These are phyloP conservation scores for Pholiota conissans DNA, from an alignment of 768 basidiomycete genomes.

Conservation along the genomic window DNA sequence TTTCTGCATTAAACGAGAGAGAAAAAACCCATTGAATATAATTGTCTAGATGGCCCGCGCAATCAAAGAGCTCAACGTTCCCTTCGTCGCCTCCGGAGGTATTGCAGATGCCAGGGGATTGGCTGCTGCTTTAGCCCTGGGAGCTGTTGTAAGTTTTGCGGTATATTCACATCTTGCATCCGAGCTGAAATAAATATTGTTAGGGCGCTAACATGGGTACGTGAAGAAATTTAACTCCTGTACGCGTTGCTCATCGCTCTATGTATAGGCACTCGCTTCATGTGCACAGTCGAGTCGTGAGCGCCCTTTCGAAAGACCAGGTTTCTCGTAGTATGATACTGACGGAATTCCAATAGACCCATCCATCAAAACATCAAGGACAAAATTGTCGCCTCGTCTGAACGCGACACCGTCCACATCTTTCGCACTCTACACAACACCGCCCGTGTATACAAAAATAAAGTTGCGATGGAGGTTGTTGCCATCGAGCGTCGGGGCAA, in stretches of 20 bases:
- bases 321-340: too few species aligned
- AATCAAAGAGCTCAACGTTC: slow-evolving; percentile 77
- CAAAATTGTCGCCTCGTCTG: slow-evolving; percentile 80
- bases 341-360: slow-evolving; percentile 41
- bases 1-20: too few species aligned
- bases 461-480: slow-evolving; percentile 83
- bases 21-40: background rate
- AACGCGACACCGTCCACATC: slow-evolving; percentile 86
- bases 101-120: slow-evolving; percentile 86
- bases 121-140: slow-evolving; percentile 78
- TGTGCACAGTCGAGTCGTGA: slow-evolving; percentile 86
- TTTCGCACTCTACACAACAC: slow-evolving; percentile 87
- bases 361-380: slow-evolving; percentile 92
- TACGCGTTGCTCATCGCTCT: slow-evolving; percentile 12
- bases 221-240: background rate
- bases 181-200: background rate
- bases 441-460: slow-evolving; percentile 85
- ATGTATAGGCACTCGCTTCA: slow-evolving; percentile 70
- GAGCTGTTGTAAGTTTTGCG: slow-evolving; percentile 63
- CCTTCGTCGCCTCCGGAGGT: slow-evolving; percentile 91
- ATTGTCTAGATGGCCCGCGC: slow-evolving; percentile 75
- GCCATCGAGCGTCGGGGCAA: slow-evolving; percentile 78
- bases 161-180: background rate
- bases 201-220: slow-evolving; percentile 85
- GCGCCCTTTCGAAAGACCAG: slow-evolving; percentile 5